Evolutionary conservation across 805 yeast species (phyloP), one percentile per base, ranked within the genome.

Genomic region (Saturnispora quitensis): DNA sequence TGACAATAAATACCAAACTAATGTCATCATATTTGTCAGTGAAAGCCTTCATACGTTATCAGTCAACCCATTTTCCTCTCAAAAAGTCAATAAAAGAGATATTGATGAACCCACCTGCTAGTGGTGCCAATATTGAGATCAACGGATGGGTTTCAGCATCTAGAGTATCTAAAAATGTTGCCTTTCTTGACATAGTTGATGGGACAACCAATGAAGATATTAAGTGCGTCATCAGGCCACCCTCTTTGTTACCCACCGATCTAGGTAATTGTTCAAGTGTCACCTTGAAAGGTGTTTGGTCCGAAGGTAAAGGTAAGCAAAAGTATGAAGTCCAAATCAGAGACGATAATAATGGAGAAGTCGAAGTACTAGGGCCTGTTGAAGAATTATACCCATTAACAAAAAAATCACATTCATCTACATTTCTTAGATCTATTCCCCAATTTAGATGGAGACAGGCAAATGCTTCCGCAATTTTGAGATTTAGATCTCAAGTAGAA

Each of bases 151-250:
- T 93, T 22, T 79, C 79, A 50, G 76, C 89, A 0, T 77, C 88
- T 2, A 75, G 97, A 47, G 66, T 74, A 8, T 76, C 89, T 62
- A 89, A 89, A 62, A 84, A 82, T 50, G 74, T 86, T 4, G 85
- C 89, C 0, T 93, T 93, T 65, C 69, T 89, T 4, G 96, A 89
- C 60, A 57, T 93, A 10, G 68, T 76, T 2, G 98, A 93, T 64
- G 98, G 98, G 0, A 75, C 93, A 0, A 69, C 78, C 2, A 68
- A 74, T 33, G 55, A 69, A 28, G 73, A 76, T 15, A 62, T 90
- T 52, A 78, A 76, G 60, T 76, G 88, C 52, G 80, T 82, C 0
- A 66, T 82, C 4, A 66, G 74, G 2, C 72, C 72, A 13, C 69
- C 69, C 7, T 58, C 65, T 4, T 52, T 60, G 50, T 42, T 67